Evolutionary conservation across 768 basidiomycete genomes (phyloP), one percentile per base, ranked within the genome.

Genomic region (Kwoniella pini): DNA sequence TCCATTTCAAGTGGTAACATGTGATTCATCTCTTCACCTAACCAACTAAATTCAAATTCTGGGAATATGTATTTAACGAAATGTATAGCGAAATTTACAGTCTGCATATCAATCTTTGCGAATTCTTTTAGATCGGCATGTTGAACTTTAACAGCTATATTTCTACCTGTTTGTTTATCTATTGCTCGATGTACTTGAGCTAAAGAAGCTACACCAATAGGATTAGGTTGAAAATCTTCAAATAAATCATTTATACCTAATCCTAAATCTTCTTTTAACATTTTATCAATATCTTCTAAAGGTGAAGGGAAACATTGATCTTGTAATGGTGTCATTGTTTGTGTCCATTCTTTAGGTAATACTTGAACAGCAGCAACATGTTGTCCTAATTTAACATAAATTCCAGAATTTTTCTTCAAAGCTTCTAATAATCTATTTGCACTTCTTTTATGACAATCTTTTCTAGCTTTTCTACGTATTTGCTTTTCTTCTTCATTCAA

Each of bases 31-130:
- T 98, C 96, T 68, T 92, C 90, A 60, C 88, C 81, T 11, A 95
- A 83, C 94, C 93, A 96, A 0, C 87, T 87, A 72, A 95, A 90
- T 76, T 97, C 94, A 68, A 98, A 99, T 54, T 93, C 87, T 1
- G 96, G 96, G 77, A 98, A 98, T 83, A 91, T 86, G 61, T 84
- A 85, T 72, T 94, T 94, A 65, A 99, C 87, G 85, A 90, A 88
- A 17, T 87, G 87, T 87, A 83, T 81, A 5, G 80, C 79, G 52
- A 79, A 74, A 44, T 80, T 79, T 39, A 81, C 77, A 2, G 80
- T 80, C 15, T 74, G 66, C 64, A 80, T 77, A 58, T 99, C 96
- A 44, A 98, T 86, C 58, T 88, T 84, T 64, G 87, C 90, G 73
- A 92, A 99, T 75, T 97, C 94, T 13, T 88, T 86, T 1, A 99